These are phyloP conservation scores for Backusella morwellensis DNA, from an alignment of 192 early-diverging fungal species.

Conservation along the genomic window DNA sequence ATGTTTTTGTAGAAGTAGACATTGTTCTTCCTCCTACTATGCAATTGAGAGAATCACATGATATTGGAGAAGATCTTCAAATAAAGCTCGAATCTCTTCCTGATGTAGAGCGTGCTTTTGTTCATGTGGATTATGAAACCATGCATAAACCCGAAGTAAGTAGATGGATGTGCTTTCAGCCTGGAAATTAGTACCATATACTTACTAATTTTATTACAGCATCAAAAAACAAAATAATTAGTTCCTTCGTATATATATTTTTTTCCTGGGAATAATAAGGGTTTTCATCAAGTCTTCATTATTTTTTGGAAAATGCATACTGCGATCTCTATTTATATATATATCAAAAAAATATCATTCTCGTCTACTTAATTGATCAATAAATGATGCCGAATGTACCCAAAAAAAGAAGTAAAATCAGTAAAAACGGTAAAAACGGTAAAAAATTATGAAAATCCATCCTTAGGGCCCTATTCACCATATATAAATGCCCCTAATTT, in stretches of 20 bases:
- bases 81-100: constrained; percentile 82
- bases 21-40: constrained; percentile 89
- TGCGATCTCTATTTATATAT: background rate
- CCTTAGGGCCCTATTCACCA: too few species aligned
- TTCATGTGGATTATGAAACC: constrained; percentile 93
- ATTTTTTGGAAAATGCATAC: background rate
- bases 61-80: constrained; percentile 90
- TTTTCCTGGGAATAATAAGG: background rate
- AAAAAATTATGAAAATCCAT: too few species aligned
- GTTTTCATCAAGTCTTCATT: background rate
- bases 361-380: too few species aligned
- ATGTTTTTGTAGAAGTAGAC: constrained; percentile 93
- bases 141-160: constrained; percentile 72
- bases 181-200: background rate
- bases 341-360: too few species aligned
- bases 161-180: background rate
- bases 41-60: constrained; percentile 79
- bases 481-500: too few species aligned
- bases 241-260: background rate
- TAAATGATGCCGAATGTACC: too few species aligned
- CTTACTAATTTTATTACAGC: background rate
- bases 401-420: too few species aligned
- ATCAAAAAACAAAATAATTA: constrained; percentile 24
- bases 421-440: too few species aligned
- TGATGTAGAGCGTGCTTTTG: constrained; percentile 90